Conservation (phyloP, 2,329 filamentous ascomycete genomes). For the Arthroderma sp. region DNA sequence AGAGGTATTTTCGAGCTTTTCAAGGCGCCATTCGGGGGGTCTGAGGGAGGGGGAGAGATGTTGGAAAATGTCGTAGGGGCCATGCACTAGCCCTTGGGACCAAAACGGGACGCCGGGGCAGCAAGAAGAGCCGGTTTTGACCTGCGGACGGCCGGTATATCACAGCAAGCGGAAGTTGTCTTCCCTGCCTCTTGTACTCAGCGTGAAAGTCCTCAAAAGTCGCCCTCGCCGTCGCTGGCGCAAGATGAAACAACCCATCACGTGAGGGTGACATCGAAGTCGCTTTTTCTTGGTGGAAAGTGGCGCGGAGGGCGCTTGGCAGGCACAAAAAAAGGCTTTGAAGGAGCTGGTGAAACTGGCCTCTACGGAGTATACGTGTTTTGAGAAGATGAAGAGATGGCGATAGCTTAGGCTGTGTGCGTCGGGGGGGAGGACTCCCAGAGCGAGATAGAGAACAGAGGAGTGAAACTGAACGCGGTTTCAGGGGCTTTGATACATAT, state of each 20-base stretch:
- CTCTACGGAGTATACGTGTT: no score
- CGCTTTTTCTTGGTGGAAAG: background rate
- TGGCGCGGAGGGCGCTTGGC: background rate
- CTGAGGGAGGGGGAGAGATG: no score
- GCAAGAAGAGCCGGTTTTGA: no score
- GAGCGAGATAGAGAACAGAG: background rate
- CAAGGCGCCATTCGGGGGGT: background rate
- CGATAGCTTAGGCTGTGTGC: no score
- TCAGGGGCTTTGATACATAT: background rate
- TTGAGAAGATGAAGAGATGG: no score
- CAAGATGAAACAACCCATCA: constrained; percentile 4
- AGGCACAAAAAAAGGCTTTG: no score
- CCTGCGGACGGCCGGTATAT: no score
- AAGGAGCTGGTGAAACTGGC: no score
- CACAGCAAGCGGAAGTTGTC: background rate
- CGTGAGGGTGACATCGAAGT: background rate
- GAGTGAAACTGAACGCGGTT: background rate
- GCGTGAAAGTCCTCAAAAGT: background rate
- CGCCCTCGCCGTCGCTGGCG: background rate
- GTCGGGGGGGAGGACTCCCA: no score
- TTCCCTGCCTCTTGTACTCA: background rate
- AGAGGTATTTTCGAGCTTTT: background rate
- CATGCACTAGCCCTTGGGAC: no score
- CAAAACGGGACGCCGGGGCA: no score
- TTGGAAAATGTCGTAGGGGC: no score